Percentiles rank a stretch among this genome's conserved stretches.
Conservation (phyloP, 2,329 filamentous ascomycete species). For the Cordyceps militaris region DNA sequence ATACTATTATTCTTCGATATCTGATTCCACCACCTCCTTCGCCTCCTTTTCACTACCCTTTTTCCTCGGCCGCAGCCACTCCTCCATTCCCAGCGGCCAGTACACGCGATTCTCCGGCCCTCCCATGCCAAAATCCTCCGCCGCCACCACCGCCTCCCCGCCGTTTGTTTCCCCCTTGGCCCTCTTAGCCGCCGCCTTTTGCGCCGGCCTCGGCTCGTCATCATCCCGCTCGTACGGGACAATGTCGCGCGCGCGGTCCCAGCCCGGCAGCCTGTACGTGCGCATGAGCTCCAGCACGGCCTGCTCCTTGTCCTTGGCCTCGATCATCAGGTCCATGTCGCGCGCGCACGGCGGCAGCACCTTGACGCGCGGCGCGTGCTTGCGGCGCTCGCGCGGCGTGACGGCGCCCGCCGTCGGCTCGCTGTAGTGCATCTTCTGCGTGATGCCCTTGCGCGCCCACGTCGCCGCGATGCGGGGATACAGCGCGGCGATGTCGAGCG, state of each 20-base stretch:
- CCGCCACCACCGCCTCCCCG: constrained; percentile 42
- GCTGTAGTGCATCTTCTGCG: constrained; percentile 95
- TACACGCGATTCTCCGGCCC: constrained; percentile 76
- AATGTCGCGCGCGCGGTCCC: constrained; percentile 67
- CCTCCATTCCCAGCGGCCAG: constrained; percentile 84
- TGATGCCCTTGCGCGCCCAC: constrained; percentile 78
- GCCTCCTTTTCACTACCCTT: constrained; percentile 48
- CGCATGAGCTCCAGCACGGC: constrained; percentile 92
- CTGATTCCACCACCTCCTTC: constrained; percentile 19
- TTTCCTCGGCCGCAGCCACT: constrained; percentile 81
- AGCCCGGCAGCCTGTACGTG: constrained; percentile 75
- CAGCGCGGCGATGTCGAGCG: constrained; percentile 66
- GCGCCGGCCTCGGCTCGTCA: constrained; percentile 51
- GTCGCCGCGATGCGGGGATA: constrained; percentile 74
- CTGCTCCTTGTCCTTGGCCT: constrained; percentile 97
- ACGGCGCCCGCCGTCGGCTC: constrained; percentile 61
- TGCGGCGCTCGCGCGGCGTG: constrained; percentile 70
- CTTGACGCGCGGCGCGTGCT: constrained; percentile 74
- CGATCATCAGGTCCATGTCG: constrained; percentile 96
- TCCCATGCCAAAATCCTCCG: constrained; percentile 78
- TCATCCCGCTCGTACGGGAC: constrained; percentile 64
- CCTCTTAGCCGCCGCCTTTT: constrained; percentile 35
- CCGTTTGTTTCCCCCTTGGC: constrained; percentile 33
- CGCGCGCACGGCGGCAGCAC: constrained; percentile 74
- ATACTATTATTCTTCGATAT: not conserved